These are phyloP conservation scores for Botryococcus braunii DNA, from an alignment of 163 green algal species.

Conservation along the genomic window DNA sequence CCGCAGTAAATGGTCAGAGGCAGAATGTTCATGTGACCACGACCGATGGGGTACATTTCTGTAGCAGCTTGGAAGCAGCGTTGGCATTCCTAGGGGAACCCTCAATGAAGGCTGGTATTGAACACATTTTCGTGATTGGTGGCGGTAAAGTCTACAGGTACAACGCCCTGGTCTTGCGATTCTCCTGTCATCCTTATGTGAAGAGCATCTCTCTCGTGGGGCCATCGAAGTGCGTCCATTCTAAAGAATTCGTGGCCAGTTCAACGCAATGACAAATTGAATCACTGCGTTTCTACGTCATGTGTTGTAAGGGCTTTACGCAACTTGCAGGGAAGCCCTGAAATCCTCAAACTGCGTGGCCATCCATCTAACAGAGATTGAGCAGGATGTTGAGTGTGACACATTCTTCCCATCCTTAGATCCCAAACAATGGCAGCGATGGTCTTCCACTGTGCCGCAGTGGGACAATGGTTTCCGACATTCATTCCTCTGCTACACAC, in stretches of 20 bases:
- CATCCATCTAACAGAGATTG: constrained; percentile 80
- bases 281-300: too few species aligned
- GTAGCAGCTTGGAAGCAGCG: constrained; percentile 62
- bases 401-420: constrained; percentile 79
- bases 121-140: constrained; percentile 94
- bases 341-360: constrained; percentile 53
- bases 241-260: too few species aligned
- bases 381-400: constrained; percentile 76
- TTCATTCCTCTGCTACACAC: constrained; percentile 64
- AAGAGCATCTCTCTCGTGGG: too few species aligned
- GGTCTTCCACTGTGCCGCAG: background rate
- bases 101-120: constrained; percentile 37
- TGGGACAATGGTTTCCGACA: constrained; percentile 39
- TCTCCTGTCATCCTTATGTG: too few species aligned
- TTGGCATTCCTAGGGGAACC: constrained; percentile 49
- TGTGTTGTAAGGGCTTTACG: too few species aligned
- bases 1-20: constrained; percentile 2
- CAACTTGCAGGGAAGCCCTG: constrained; percentile 73
- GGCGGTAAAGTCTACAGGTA: constrained; percentile 63
- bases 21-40: constrained; percentile 4
- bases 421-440: constrained; percentile 38
- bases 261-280: too few species aligned
- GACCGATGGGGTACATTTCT: constrained; percentile 25
- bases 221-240: too few species aligned
- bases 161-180: too few species aligned